phyloP scores from a whole-genome alignment of 306 rosid species.

The Astragalus membranaceus region DNA sequence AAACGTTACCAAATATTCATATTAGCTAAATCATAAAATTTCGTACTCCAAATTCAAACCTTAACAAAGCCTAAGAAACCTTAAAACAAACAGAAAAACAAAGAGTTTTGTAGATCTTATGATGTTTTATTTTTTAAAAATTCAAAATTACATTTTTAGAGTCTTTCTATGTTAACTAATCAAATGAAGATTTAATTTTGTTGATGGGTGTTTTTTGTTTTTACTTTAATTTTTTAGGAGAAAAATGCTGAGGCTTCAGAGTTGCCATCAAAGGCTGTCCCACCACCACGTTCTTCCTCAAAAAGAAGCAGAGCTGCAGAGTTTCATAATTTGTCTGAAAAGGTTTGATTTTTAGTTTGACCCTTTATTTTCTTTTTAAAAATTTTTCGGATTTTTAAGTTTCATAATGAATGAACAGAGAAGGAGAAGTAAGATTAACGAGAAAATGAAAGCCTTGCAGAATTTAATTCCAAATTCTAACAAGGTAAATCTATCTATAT shows the following conservation, averaged over 20 bases:
- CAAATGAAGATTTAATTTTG: conserved; percentile 6
- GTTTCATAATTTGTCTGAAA: conserved; percentile 92
- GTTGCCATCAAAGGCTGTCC: conserved; percentile 36
- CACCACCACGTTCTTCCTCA: conserved; percentile 51
- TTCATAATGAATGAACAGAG: conserved; percentile 52
- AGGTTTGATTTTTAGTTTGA: conserved; percentile 36
- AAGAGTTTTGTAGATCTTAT: conserved; percentile 6
- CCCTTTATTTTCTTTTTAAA: neutral
- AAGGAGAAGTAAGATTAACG: conserved; percentile 88
- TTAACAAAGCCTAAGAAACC: neutral
- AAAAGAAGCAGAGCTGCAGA: conserved; percentile 91
- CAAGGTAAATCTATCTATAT: conserved; percentile 44
- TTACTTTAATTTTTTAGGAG: neutral
- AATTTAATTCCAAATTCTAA: conserved; percentile 90
- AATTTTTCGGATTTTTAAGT: conserved; percentile 12
- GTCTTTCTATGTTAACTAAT: neutral
- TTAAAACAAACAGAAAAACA: neutral
- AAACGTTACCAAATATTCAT: neutral
- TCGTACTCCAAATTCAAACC: too few relatives aligned
- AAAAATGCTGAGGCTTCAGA: conserved; percentile 51
- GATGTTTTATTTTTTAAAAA: neutral
- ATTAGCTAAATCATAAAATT: too few relatives aligned
- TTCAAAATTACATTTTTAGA: conserved; percentile 6
- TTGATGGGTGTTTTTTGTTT: conserved; percentile 13
- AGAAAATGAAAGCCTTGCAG: conserved; percentile 93